Percentiles rank a stretch among this genome's conserved stretches.
phyloP scores from a whole-genome alignment of 2,329 filamentous ascomycete genomes.

The Alternaria gaisen region DNA sequence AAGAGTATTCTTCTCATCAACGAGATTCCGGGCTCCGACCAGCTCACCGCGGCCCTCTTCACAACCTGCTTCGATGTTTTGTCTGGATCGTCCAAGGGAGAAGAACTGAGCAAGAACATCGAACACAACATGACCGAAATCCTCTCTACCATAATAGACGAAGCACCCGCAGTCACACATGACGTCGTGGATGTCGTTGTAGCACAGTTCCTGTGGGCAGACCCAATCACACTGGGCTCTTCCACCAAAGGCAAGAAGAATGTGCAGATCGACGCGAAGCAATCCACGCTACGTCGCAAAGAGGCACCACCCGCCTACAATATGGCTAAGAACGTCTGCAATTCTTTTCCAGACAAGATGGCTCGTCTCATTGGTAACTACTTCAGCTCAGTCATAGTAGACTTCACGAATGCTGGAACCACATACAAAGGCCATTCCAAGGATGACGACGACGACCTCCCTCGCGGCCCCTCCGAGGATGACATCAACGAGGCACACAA shows the following conservation, averaged over 20 bases:
- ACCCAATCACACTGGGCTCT: slow-evolving; percentile 65
- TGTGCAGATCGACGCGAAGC: slow-evolving; percentile 72
- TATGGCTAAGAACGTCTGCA: slow-evolving; percentile 95
- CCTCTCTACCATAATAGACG: slow-evolving; percentile 85
- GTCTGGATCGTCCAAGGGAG: slow-evolving; percentile 78
- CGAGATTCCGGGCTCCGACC: slow-evolving; percentile 83
- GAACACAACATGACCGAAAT: slow-evolving; percentile 91
- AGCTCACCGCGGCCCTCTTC: slow-evolving; percentile 78
- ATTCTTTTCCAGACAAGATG: slow-evolving; percentile 91
- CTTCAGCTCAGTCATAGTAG: slow-evolving; percentile 95
- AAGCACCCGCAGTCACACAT: slow-evolving; percentile 77
- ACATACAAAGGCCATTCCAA: slow-evolving; percentile 39
- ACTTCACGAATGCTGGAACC: slow-evolving; percentile 65
- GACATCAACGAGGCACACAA: slow-evolving; percentile 89
- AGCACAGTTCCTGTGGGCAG: slow-evolving; percentile 91
- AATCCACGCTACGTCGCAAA: slow-evolving; percentile 84
- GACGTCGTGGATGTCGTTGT: slow-evolving; percentile 92
- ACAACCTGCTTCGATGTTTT: slow-evolving; percentile 91
- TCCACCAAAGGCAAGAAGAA: slow-evolving; percentile 61
- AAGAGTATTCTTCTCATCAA: slow-evolving; percentile 94
- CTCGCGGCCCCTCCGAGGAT: slow-evolving; percentile 75
- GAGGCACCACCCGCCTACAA: slow-evolving; percentile 92
- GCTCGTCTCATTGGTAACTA: slow-evolving; percentile 92
- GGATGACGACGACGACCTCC: slow-evolving; percentile 56
- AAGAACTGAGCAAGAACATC: slow-evolving; percentile 89